Conservation (phyloP, 202 grass and related monocot species). For the Dendrocalamus latiflorus region DNA sequence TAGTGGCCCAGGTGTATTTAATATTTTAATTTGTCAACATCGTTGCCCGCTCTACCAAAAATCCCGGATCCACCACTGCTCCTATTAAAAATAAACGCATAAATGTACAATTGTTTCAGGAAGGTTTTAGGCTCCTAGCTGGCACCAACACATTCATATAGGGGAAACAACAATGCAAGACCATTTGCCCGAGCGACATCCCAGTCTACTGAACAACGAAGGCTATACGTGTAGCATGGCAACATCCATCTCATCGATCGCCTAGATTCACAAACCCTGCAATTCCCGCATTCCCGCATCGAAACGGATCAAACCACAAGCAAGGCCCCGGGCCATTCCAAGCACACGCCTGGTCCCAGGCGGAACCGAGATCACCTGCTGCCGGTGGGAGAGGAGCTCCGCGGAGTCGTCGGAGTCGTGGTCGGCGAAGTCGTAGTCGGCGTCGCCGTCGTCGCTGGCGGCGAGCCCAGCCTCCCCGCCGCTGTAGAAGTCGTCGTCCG, state of each 20-base stretch:
- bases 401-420: constrained; percentile 76
- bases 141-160: constrained; percentile 8
- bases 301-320: constrained; percentile 17
- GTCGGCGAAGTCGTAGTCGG: too few species aligned
- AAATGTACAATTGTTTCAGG: not conserved
- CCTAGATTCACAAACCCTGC: constrained; percentile 31
- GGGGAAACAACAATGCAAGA: not conserved
- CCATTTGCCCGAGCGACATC: too few species aligned
- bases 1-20: not conserved
- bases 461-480: constrained; percentile 60
- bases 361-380: constrained; percentile 58
- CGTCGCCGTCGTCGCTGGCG: constrained; percentile 77
- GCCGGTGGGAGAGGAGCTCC: constrained; percentile 60
- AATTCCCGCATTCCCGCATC: not conserved
- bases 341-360: not conserved
- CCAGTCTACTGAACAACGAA: not conserved
- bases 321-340: not conserved
- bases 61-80: not conserved
- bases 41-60: not conserved
- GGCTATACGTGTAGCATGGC: not conserved
- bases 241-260: not conserved
- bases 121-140: constrained; percentile 11
- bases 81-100: not conserved
- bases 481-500: constrained; percentile 84
- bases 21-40: not conserved